Base-by-base conservation (phyloP, 306 rosid species). In the Elaeagnus macrophylla region DNA sequence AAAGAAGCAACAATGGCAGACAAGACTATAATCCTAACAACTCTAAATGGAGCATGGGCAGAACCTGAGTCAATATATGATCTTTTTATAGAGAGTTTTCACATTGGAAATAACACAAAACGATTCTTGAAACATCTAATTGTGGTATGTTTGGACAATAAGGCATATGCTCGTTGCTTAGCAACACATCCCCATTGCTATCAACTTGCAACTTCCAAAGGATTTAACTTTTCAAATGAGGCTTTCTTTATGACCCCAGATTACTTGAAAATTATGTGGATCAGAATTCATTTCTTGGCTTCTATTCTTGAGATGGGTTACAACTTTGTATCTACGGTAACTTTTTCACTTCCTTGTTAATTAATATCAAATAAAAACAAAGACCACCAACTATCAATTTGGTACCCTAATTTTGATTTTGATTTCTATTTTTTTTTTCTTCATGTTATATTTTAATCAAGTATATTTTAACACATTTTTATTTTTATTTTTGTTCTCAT, bases 261-360 rank as follows among this genome's bases (percentile, higher is more conserved):
- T 2, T 90, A 90, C 81, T 53, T 90, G 6, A 49, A 68, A n/a
- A 90, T 90, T 94, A 85, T 90, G 94, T 90, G 97, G 97, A 68
- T 70, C 48, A 66, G 96, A 51, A 85, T 79, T 58, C 61, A 86
- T 9, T 72, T 90, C 50, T 78, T 86, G 38, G 63, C 67, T n/a
- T 8, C 66, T 25, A 66, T 90, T 12, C 97, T 90, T 64, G 59
- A 81, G 18, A 17, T 57, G 62, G 97, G 97, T 6, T 77, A 78
- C 83, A 81, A 51, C 75, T 90, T 90, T 20, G 82, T 90, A 6
- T 90, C 83, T 75, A 90, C 97, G 69, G 97, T 89, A 75, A 12
- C 12, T 7, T 7, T 10, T 1, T 2, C 7, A 2, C n/a, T 35
- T 12, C 36, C 14, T 47, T 7, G 43, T 9, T 60, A 5, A 16